These are phyloP conservation scores for Adansonia madagascariensis DNA, from an alignment of 441 rosid species.

Conservation along the genomic window DNA sequence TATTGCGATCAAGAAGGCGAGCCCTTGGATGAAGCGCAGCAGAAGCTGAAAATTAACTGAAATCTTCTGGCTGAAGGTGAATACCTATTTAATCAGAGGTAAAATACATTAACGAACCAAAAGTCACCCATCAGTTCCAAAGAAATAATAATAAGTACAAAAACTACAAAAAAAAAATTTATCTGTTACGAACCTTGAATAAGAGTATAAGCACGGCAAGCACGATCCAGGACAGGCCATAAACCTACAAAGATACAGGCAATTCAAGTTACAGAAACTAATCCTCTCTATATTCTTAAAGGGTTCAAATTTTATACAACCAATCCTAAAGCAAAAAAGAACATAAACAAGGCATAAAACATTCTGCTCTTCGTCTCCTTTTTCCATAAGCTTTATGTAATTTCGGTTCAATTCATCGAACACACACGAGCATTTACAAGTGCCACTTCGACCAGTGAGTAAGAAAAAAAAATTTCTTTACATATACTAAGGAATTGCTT, in stretches of 20 bases:
- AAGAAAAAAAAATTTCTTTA: background rate
- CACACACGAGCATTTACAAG: background rate
- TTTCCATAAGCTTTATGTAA: background rate
- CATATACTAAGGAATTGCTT: background rate
- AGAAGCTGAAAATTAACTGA: constrained; percentile 97
- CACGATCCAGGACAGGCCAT: constrained; percentile 88
- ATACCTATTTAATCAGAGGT: constrained; percentile 60
- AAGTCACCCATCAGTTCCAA: background rate
- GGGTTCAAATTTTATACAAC: constrained; percentile 6
- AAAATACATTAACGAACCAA: constrained; percentile 24
- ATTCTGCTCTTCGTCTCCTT: background rate
- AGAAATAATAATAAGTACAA: background rate
- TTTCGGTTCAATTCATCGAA: background rate
- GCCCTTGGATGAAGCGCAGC: constrained; percentile 87
- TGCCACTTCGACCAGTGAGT: background rate
- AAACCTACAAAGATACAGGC: constrained; percentile 58
- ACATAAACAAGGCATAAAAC: constrained; percentile 2
- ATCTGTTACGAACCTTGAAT: constrained; percentile 66
- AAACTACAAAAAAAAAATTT: background rate
- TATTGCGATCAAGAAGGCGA: constrained; percentile 71
- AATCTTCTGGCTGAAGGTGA: constrained; percentile 97
- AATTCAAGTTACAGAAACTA: background rate
- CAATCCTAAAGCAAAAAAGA: background rate
- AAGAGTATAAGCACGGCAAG: constrained; percentile 69
- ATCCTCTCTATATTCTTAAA: background rate